Base-by-base conservation (phyloP, 495 filamentous ascomycete genomes). In the Elaphomyces granulatus region DNA sequence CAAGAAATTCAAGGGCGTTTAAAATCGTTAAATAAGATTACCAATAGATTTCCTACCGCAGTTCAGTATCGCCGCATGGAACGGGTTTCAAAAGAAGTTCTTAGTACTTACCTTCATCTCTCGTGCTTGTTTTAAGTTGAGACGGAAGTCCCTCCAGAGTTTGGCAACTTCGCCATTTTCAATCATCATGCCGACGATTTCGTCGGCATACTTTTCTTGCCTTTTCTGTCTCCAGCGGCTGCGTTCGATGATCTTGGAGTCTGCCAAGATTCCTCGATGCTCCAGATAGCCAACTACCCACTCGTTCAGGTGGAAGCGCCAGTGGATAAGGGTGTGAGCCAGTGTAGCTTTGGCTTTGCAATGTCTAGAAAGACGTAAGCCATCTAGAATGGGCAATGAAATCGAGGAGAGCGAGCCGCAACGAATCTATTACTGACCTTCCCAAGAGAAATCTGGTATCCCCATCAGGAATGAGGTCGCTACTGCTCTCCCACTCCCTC, bases 301-400 rank as follows among this genome's bases (percentile, higher is more conserved):
- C 44, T 80, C 66, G 44, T 82, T 79, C 32, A 88, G 74, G 20
- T 75, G 71, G 48, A 71, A 71, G 32, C 80, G 78, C 83, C 83
- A 90, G 55, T 90, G 83, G 1, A 68, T 66, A 2, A 88, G 63
- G 0, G 64, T 68, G 47, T 88, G 83, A 0, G 79, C 79, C 12
- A 74, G 75, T 40, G 68, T 59, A 4, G 83, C 80, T 50, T 83
- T 86, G 34, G 49, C 55, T 43, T 68, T 74, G 66, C 83, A 90
- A 43, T 68, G 67, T 44, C 70, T 70, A 15, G 6, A 28, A 12
- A 28, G 6, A 6, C 6, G 23, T 28, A 28, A 28, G 23, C 12
- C 23, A 12, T n/a, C n/a, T n/a, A n/a, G n/a, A n/a, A n/a, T n/a
- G n/a, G n/a, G n/a, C n/a, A n/a, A n/a, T n/a, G n/a, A n/a, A n/a